phyloP scores from a whole-genome alignment of 192 early-diverging fungal species.

The Coemansia sp. region DNA sequence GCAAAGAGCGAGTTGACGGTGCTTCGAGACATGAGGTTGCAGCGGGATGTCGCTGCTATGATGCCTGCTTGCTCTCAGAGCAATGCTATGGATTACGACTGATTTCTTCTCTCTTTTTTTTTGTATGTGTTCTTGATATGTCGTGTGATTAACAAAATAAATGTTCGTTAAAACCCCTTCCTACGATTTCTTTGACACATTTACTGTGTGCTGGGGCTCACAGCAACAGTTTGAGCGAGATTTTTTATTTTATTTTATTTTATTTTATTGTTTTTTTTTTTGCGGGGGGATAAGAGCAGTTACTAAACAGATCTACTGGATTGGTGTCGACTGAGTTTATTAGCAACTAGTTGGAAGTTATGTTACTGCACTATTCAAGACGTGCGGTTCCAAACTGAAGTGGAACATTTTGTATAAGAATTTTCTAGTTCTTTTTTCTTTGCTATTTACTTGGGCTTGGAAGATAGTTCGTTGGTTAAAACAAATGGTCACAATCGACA shows the following conservation, averaged over 20 bases:
- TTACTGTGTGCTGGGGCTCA: background rate
- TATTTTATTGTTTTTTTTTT: background rate
- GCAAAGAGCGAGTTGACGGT: slow-evolving; percentile 16
- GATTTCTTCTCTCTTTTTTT: background rate
- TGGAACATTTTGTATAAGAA: slow-evolving; percentile 1
- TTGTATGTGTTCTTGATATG: background rate
- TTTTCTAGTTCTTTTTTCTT: background rate
- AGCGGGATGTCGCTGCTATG: slow-evolving; percentile 37
- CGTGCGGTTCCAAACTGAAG: background rate
- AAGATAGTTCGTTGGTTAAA: background rate
- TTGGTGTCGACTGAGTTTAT: background rate
- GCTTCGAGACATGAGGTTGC: slow-evolving; percentile 27
- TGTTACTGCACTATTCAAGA: background rate
- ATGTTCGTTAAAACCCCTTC: background rate
- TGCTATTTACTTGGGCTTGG: background rate
- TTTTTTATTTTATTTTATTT: background rate
- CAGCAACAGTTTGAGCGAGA: slow-evolving; percentile 1
- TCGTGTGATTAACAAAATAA: background rate
- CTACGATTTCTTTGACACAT: background rate
- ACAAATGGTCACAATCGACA: background rate
- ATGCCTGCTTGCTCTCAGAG: background rate
- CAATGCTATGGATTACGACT: background rate
- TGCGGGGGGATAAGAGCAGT: background rate
- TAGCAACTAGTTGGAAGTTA: background rate
- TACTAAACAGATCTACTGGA: background rate